Conservation (phyloP, 2,329 filamentous ascomycete species). For the Talaromyces albobiverticillius region DNA sequence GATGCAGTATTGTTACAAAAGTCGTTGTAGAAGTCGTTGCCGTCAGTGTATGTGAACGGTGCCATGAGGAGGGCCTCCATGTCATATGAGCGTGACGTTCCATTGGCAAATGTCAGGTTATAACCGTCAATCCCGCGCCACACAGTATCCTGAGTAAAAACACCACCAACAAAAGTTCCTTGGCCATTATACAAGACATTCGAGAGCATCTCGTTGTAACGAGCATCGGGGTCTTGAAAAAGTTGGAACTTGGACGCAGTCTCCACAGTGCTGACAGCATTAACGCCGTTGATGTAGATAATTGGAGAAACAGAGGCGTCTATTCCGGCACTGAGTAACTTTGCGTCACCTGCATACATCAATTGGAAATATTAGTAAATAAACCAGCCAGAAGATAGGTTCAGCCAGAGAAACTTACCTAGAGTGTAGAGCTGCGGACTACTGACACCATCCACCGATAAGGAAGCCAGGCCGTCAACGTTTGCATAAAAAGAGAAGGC, state of each 20-base stretch:
- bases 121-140: conserved; percentile 8
- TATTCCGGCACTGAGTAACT: conserved; percentile 27
- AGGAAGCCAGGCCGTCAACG: background rate
- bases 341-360: background rate
- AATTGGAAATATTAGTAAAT: background rate
- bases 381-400: no score
- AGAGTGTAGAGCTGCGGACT: background rate
- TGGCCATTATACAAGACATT: background rate
- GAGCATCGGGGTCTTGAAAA: conserved; percentile 57
- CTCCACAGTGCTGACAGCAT: conserved; percentile 46
- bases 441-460: conserved; percentile 1
- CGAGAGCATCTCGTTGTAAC: conserved; percentile 37
- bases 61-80: background rate
- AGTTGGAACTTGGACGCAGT: conserved; percentile 47
- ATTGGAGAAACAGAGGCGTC: conserved; percentile 47
- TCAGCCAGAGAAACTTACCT: background rate
- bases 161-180: background rate
- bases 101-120: conserved; percentile 8
- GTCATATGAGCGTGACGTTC: background rate
- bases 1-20: background rate
- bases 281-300: conserved; percentile 55
- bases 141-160: background rate
- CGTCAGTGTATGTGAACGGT: background rate
- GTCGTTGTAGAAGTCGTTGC: background rate
- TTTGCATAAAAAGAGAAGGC: conserved; percentile 46